Conservation (phyloP, 495 filamentous ascomycete species). For the Lepidopterella palustris region DNA sequence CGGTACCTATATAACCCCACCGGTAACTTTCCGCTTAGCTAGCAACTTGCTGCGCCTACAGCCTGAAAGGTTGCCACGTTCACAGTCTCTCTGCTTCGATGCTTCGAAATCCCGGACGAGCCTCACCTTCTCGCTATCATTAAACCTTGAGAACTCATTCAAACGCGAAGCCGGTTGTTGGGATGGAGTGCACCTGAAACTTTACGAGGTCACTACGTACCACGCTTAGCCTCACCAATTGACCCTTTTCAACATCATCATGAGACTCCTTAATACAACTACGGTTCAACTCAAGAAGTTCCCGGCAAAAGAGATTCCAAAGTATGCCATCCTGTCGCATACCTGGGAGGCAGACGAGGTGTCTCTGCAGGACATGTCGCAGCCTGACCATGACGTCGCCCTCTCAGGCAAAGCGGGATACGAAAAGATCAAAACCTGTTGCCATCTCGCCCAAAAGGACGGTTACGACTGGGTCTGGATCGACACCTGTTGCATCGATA, state of each 20-base stretch:
- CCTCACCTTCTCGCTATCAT: too few relatives aligned
- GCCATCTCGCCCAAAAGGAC: not conserved
- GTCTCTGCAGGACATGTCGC: not conserved
- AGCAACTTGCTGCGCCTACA: too few relatives aligned
- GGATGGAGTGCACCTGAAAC: too few relatives aligned
- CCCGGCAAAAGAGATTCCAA: not conserved
- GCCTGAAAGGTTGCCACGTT: too few relatives aligned
- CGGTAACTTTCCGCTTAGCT: too few relatives aligned
- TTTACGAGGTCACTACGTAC: too few relatives aligned
- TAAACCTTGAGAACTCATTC: too few relatives aligned
- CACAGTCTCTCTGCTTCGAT: too few relatives aligned
- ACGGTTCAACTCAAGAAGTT: not conserved
- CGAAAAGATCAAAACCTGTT: not conserved
- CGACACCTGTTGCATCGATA: constrained; percentile 3
- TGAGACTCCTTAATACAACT: not conserved
- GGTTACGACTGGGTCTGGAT: not conserved
- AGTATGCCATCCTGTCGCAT: constrained; percentile 6
- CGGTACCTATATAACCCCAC: too few relatives aligned
- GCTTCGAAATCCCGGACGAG: too few relatives aligned
- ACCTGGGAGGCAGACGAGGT: constrained; percentile 5
- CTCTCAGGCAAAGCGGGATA: not conserved
- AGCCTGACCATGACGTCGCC: not conserved
- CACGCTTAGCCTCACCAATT: too few relatives aligned
- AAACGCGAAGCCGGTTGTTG: too few relatives aligned
- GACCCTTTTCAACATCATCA: not conserved